A percentile compares a stretch with the other conserved stretches of the same genome.
Conservation (phyloP, 805 yeast genomes). For the Kazachstania martiniae region DNA sequence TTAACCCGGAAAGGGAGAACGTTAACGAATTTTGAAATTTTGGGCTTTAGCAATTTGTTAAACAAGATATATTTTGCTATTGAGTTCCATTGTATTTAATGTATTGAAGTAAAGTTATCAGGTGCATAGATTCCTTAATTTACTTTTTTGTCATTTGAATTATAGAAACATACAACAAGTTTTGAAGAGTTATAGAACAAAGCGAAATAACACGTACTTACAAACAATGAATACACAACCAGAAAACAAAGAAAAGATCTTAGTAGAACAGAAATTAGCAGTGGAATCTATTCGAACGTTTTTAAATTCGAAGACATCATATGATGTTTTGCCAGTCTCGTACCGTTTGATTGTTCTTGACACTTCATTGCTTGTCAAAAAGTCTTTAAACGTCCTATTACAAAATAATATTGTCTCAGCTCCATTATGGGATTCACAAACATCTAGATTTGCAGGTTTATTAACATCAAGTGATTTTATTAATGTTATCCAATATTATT, state of each 20-base stretch:
- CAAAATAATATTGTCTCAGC: constrained; percentile 95
- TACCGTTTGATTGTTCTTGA: constrained; percentile 89
- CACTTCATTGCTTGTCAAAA: constrained; percentile 79
- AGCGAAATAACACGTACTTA: too few species aligned
- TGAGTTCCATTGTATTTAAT: too few species aligned
- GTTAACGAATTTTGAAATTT: too few species aligned
- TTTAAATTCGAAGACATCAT: constrained; percentile 81
- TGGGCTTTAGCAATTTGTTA: too few species aligned
- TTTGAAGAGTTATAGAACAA: too few species aligned
- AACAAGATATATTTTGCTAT: too few species aligned
- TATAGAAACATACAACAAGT: too few species aligned
- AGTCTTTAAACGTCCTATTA: constrained; percentile 76
- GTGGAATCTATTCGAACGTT: constrained; percentile 75
- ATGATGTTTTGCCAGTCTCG: constrained; percentile 93
- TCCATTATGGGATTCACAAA: constrained; percentile 89
- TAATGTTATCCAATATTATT: constrained; percentile 89
- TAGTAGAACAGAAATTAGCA: constrained; percentile 56
- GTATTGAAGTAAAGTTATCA: too few species aligned
- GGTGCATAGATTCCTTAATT: too few species aligned
- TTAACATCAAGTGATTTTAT: constrained; percentile 87
- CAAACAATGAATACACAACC: constrained; percentile 1
- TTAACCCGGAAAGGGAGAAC: too few species aligned
- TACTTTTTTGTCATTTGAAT: too few species aligned
- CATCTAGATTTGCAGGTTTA: constrained; percentile 87
- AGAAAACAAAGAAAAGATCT: constrained; percentile 3